Conservation (phyloP, 108 stramenopile genomes). For the Discostella pseudostelligera region DNA sequence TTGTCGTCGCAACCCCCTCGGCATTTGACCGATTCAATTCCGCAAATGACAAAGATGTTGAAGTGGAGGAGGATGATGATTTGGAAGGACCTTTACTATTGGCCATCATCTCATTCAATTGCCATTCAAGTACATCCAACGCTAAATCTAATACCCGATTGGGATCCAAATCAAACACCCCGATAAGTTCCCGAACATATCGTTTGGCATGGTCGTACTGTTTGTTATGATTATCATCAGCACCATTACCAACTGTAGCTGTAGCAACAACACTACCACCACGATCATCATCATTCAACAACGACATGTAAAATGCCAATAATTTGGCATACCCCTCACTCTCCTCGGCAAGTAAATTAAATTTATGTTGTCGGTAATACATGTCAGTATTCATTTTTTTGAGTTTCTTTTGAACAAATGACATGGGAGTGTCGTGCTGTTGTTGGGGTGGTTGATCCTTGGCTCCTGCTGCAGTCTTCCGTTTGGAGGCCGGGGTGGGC, state of each 20-base stretch:
- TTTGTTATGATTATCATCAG: slow-evolving; percentile 2
- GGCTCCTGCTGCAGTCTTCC: not conserved
- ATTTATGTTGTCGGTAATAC: slow-evolving; percentile 91
- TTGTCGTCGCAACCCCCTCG: not conserved
- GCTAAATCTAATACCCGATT: slow-evolving; percentile 88
- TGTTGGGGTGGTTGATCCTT: not conserved
- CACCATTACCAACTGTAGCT: not conserved
- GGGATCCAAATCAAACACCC: slow-evolving; percentile 95
- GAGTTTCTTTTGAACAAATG: slow-evolving; percentile 47
- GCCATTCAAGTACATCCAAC: slow-evolving; percentile 79
- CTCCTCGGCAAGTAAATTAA: slow-evolving; percentile 92
- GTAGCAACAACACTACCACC: not conserved
- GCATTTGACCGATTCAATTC: slow-evolving; percentile 1
- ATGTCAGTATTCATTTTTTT: slow-evolving; percentile 79
- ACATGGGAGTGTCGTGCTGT: slow-evolving; percentile 6
- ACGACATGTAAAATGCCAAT: slow-evolving; percentile 34
- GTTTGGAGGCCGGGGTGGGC: not conserved
- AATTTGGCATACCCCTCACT: slow-evolving; percentile 93
- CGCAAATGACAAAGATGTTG: slow-evolving; percentile 7
- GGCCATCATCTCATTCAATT: slow-evolving; percentile 24
- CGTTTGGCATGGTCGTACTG: not conserved
- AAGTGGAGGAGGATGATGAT: not conserved
- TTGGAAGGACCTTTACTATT: not conserved
- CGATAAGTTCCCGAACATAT: slow-evolving; percentile 61
- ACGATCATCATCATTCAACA: not conserved